Conservation (phyloP, 805 yeast genomes). For the Candida nemodendra region DNA sequence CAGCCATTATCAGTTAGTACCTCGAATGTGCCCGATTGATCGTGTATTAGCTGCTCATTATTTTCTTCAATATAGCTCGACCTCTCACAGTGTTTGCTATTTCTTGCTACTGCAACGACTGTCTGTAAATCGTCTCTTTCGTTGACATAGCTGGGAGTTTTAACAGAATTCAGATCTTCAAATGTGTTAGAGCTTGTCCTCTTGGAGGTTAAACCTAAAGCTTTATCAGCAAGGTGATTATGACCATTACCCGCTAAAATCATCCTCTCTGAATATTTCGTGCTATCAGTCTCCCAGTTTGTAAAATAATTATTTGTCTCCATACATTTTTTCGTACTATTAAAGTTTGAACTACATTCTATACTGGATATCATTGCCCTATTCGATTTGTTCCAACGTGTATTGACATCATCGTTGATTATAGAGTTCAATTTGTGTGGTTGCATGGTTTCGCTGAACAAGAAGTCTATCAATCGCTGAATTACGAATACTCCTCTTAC, state of each 20-base stretch:
- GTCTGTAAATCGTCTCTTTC: background rate
- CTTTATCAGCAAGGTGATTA: background rate
- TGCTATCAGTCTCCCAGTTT: background rate
- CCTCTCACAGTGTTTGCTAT: slow-evolving; percentile 1
- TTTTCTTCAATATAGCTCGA: background rate
- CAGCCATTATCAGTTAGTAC: slow-evolving; percentile 25
- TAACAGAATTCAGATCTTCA: background rate
- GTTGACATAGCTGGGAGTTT: background rate
- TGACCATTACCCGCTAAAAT: background rate
- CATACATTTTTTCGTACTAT: background rate
- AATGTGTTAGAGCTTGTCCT: background rate
- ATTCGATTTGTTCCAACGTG: background rate
- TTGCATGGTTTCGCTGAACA: slow-evolving; percentile 5
- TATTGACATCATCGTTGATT: background rate
- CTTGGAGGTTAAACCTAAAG: background rate
- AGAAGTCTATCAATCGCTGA: slow-evolving; percentile 15
- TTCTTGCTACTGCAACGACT: background rate
- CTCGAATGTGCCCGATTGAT: slow-evolving; percentile 17
- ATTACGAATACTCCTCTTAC: slow-evolving; percentile 23
- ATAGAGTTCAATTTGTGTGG: background rate
- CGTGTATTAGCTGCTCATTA: slow-evolving; percentile 3
- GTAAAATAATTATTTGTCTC: background rate
- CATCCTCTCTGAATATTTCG: background rate
- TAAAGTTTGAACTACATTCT: background rate
- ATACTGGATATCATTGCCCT: slow-evolving; percentile 4